phyloP scores from a whole-genome alignment of 345 rosid genomes.

The Syzygium oleosum region DNA sequence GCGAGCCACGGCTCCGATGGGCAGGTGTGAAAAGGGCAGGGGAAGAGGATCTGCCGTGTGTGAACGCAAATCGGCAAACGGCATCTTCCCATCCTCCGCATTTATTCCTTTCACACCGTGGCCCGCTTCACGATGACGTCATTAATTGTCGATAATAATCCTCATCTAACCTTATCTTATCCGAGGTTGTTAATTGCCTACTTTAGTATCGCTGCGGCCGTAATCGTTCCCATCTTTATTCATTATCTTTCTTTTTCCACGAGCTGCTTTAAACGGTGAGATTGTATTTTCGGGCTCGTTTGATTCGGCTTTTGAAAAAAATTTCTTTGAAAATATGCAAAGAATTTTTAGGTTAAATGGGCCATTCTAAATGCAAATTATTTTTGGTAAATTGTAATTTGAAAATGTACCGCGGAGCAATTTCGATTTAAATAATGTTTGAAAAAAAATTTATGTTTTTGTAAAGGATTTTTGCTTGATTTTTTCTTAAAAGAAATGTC shows the following conservation, averaged over 20 bases:
- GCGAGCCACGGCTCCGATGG: neutral
- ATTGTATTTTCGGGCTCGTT: neutral
- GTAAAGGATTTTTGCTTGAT: neutral
- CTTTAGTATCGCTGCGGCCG: neutral
- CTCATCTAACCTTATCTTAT: neutral
- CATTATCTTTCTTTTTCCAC: neutral
- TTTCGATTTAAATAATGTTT: neutral
- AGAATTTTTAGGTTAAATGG: too few species aligned
- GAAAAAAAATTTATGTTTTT: neutral
- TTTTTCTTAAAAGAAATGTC: too few species aligned
- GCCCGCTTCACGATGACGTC: neutral
- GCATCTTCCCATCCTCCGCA: slow-evolving; percentile 5
- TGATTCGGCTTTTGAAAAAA: neutral
- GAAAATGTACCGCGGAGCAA: neutral
- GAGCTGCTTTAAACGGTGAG: neutral
- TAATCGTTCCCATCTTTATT: neutral
- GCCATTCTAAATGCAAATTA: neutral
- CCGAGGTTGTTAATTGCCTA: neutral
- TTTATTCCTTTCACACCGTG: slow-evolving; percentile 1
- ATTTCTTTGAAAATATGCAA: neutral
- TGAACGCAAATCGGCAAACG: slow-evolving; percentile 19
- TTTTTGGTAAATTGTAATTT: neutral
- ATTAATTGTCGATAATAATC: neutral
- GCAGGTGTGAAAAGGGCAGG: slow-evolving; percentile 18
- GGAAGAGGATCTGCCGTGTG: slow-evolving; percentile 1